Percentiles rank a stretch among this genome's conserved stretches.
Conservation (phyloP, 805 yeast species). For the Saccharomycopsis malanga region DNA sequence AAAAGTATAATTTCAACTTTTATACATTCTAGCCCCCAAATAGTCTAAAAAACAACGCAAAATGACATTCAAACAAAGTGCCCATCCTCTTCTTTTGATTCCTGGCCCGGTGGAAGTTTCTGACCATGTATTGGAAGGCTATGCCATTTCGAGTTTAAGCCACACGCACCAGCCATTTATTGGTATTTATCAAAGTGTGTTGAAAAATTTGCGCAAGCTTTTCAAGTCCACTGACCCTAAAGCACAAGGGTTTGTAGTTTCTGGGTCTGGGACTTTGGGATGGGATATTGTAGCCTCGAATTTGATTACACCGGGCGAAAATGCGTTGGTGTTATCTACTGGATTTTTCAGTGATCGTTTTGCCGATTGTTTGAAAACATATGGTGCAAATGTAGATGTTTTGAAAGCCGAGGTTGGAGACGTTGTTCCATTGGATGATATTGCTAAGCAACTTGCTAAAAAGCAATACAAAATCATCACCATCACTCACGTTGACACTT, state of each 20-base stretch:
- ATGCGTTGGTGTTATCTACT: conserved; percentile 65
- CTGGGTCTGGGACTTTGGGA: conserved; percentile 93
- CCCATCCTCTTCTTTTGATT: conserved; percentile 39
- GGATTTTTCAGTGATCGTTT: conserved; percentile 85
- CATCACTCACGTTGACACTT: conserved; percentile 93
- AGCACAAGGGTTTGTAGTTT: conserved; percentile 75
- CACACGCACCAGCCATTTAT: conserved; percentile 86
- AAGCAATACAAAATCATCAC: conserved; percentile 63
- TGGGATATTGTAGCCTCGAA: conserved; percentile 89
- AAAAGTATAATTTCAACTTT: too few species aligned
- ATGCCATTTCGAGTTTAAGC: conserved; percentile 79
- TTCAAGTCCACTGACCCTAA: conserved; percentile 59
- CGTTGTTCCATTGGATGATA: conserved; percentile 46
- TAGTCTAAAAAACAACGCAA: too few species aligned
- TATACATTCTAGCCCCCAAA: too few species aligned
- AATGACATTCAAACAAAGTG: conserved; percentile 21
- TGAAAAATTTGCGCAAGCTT: conserved; percentile 61
- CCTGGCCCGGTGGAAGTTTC: conserved; percentile 88
- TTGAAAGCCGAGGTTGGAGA: conserved; percentile 70
- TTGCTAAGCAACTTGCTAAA: conserved; percentile 48
- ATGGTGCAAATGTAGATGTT: conserved; percentile 68
- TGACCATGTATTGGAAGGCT: conserved; percentile 69
- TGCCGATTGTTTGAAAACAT: conserved; percentile 64
- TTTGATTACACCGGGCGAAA: conserved; percentile 54
- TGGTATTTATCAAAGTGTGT: conserved; percentile 59